These are phyloP conservation scores for Luffa acutangula DNA, from an alignment of 306 rosid species.

Conservation along the genomic window DNA sequence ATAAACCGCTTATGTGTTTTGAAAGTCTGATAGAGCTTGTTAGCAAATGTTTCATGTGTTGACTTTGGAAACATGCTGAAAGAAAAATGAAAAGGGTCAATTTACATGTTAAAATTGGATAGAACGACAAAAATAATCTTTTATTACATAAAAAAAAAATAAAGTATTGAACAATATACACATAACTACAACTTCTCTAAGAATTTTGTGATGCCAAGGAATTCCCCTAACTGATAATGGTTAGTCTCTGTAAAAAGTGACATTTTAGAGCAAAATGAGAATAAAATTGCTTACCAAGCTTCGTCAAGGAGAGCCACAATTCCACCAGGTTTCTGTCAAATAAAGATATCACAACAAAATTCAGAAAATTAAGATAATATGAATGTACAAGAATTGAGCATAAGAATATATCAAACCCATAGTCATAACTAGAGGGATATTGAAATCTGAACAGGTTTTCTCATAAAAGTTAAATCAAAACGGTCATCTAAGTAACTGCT, in stretches of 20 bases:
- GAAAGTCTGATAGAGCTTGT: slow-evolving; percentile 95
- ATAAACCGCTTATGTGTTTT: slow-evolving; percentile 81
- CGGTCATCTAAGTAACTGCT: not conserved
- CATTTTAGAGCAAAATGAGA: not conserved
- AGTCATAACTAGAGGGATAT: not conserved
- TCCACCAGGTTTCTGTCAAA: slow-evolving; percentile 96
- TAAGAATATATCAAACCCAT: not conserved
- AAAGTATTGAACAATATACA: not conserved
- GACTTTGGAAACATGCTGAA: slow-evolving; percentile 99
- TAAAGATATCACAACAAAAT: slow-evolving; percentile 16
- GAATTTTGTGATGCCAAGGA: not conserved
- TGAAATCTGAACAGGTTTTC: not conserved
- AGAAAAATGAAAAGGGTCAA: slow-evolving; percentile 11
- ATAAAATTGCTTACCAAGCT: slow-evolving; percentile 70
- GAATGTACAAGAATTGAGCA: not conserved
- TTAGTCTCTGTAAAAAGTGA: not conserved
- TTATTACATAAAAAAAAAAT: not conserved
- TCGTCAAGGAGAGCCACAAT: slow-evolving; percentile 94
- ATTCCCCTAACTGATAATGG: not conserved
- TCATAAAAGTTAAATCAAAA: not conserved
- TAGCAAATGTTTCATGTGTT: slow-evolving; percentile 97
- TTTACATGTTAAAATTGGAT: slow-evolving; percentile 10
- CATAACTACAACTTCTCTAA: not conserved
- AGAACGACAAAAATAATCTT: not conserved
- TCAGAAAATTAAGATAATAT: not conserved